Percentiles rank a stretch among this genome's conserved stretches.
Conservation (phyloP, 257 asterid genomes). For the Dorcoceras hygrometricum region DNA sequence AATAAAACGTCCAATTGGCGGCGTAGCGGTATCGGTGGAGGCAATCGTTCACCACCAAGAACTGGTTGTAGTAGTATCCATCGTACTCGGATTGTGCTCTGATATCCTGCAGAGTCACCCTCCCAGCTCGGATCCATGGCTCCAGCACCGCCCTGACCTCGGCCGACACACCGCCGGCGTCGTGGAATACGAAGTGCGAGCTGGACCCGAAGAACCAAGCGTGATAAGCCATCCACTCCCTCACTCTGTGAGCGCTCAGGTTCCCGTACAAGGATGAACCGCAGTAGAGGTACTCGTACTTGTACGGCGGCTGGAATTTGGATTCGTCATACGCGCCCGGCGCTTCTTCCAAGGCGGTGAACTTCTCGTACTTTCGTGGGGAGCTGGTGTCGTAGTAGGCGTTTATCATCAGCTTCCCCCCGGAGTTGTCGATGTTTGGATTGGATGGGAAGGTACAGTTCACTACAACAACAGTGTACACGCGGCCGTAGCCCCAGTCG, state of each 20-base stretch:
- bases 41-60: slow-evolving; percentile 63
- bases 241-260: slow-evolving; percentile 41
- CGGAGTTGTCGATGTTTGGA: slow-evolving; percentile 47
- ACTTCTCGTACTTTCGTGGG: slow-evolving; percentile 43
- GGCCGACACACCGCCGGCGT: slow-evolving; percentile 58
- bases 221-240: slow-evolving; percentile 72
- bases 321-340: slow-evolving; percentile 43
- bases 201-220: slow-evolving; percentile 53
- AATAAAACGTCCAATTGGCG: slow-evolving; percentile 61
- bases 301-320: slow-evolving; percentile 37
- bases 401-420: slow-evolving; percentile 48
- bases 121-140: slow-evolving; percentile 53
- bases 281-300: slow-evolving; percentile 56
- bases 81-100: slow-evolving; percentile 53
- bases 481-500: slow-evolving; percentile 86
- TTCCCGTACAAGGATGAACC: slow-evolving; percentile 55
- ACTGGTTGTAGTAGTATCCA: slow-evolving; percentile 61
- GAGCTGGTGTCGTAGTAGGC: slow-evolving; percentile 54
- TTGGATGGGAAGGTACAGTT: slow-evolving; percentile 48
- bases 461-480: slow-evolving; percentile 64
- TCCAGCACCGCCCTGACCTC: slow-evolving; percentile 57
- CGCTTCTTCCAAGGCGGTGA: slow-evolving; percentile 46
- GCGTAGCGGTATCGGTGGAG: slow-evolving; percentile 52
- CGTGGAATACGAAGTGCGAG: slow-evolving; percentile 61
- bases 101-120: slow-evolving; percentile 57